Evolutionary conservation across 176 grass and related monocot genomes (phyloP), one percentile per base, ranked within the genome.

Genomic region (Rhynchospora pubera): DNA sequence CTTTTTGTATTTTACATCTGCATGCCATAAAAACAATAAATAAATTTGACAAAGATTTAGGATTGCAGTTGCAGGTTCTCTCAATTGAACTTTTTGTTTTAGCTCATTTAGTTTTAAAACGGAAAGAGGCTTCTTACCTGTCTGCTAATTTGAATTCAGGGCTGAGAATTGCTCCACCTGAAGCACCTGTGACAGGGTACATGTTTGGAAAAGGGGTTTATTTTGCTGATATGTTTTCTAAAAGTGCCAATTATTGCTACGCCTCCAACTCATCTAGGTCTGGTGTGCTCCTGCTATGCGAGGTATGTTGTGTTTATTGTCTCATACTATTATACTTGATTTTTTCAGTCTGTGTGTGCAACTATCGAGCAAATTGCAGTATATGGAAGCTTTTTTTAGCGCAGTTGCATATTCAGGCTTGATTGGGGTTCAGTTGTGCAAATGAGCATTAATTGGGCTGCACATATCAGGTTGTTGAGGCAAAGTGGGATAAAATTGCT

Each of bases 201-300:
- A 97, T 97, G 94, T 97, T 97, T 76, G 94, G 92, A 65, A 97
- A 94, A 57, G 94, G 92, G 18, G 83, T 94, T 72, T 97, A 97
- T 83, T 97, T 94, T 76, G 94, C 94, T 47, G 92, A 97, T 83
- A 94, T 94, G 94, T 94, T 97, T 66, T 97, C 94, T 16, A 97
- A 97, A 89, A 97, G 94, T 84, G 94, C 94, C 86, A 97, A 94
- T 83, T 97, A 97, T 83, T 97, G 94, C 39, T 94, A 59, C 43
- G 90, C 90, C 79, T 91, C 94, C 79, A 63, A 75, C 16, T 51
- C 79, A 53, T 92, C 66, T 84, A 97, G 83, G 85, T 90, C 92
- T 60, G 94, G 94, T 80, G 94, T 97, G 57, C 83, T 94, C 59
- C 91, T 94, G 79, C 65, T 97, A 28, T 97, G 94, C 34, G 94